Percentiles rank a stretch among this genome's conserved stretches.
Evolutionary conservation across 2,329 filamentous ascomycete genomes (phyloP).

Genomic region (Huntiella abstrusa): DNA sequence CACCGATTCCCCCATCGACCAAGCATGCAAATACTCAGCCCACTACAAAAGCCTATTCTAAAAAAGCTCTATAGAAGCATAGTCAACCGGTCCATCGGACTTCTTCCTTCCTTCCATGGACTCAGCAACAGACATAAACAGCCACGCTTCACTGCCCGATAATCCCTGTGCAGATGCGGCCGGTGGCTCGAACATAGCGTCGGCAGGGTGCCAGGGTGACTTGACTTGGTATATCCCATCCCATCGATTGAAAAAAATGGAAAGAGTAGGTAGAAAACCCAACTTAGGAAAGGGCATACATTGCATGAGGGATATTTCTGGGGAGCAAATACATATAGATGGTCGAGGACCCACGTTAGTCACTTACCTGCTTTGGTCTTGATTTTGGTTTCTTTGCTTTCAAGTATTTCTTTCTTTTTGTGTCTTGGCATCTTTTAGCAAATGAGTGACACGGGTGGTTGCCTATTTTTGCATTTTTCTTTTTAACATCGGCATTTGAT

Average conservation of each 20-base stretch:
- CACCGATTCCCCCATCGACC: too few species aligned
- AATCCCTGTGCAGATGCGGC: neutral
- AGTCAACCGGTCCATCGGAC: neutral
- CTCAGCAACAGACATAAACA: neutral
- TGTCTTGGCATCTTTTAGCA: neutral
- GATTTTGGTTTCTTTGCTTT: neutral
- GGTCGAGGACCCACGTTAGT: too few species aligned
- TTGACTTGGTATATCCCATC: too few species aligned
- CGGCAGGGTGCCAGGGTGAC: too few species aligned
- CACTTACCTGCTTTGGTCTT: neutral
- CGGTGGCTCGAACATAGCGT: neutral
- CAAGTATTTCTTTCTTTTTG: neutral
- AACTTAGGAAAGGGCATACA: too few species aligned
- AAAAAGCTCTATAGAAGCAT: too few species aligned
- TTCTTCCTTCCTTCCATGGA: neutral
- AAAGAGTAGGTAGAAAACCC: too few species aligned
- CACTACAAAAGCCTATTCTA: neutral
- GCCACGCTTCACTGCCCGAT: neutral
- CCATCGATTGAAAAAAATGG: too few species aligned
- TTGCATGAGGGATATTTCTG: too few species aligned
- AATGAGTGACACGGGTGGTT: neutral
- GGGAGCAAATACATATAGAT: too few species aligned
- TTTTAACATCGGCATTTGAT: neutral
- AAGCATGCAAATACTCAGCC: neutral
- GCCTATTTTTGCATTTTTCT: neutral